Evolutionary conservation across 2,329 filamentous ascomycete genomes (phyloP), one percentile per base, ranked within the genome.

Genomic region (Epichloe hybrida): DNA sequence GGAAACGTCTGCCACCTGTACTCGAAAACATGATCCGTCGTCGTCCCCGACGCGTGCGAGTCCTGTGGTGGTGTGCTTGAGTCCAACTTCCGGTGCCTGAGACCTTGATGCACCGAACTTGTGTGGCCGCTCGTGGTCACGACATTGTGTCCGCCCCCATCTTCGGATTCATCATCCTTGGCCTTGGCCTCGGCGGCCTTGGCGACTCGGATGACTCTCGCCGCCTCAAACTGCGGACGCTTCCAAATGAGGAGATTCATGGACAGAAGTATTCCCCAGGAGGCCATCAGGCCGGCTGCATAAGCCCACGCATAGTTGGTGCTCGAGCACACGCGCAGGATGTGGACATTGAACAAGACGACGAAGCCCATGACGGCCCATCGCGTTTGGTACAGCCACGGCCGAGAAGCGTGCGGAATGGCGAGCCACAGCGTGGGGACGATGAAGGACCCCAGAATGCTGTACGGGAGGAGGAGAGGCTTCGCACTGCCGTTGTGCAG

Each of bases 1-100:
- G 80, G 80, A 55, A 75, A 84, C 1, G 71, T 63, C 59, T 84
- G 73, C 80, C 80, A 84, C 57, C 75, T 73, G 51, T 81, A 81
- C 52, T 77, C 71, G 44, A 66, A 66, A 5, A 65, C 63, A 17
- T 66, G 34, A 2, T 9, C 46, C n/a, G 12, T 34, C 20, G 6
- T 17, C 13, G 34, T 38, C 40, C 36, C 15, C 12, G 35, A 12
- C 7, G 5, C 13, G 12, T 5, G 13, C 9, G 39, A 2, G n/a
- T 20, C 35, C 20, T 40, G 21, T 3, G 23, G 43, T 13, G 39
- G 6, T 12, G 21, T 41, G 40, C 21, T 36, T n/a, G 39, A 2
- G 34, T 12, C 27, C 9, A n/a, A 7, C 35, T 54, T 62, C n/a
- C 60, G 54, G 21, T 55, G 36, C 52, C 27, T 57, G 56, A 17